Conservation (phyloP, 768 basidiomycete species). For the Trametes maxima region DNA sequence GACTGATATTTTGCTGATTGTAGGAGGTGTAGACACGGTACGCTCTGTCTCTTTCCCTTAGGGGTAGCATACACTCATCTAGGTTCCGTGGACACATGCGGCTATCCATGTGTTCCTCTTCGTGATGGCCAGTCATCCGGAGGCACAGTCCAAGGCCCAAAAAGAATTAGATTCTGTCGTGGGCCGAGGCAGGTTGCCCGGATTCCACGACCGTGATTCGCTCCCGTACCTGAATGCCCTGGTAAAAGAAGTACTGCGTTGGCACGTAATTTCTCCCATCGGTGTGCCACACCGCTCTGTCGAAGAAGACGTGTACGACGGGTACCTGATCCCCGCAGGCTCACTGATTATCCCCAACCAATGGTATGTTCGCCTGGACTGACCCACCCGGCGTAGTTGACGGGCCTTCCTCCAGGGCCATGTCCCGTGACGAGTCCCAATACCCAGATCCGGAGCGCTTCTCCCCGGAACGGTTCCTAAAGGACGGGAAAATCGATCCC, state of each 20-base stretch:
- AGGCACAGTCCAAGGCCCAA: conserved; percentile 29
- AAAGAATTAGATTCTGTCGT: conserved; percentile 30
- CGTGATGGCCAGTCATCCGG: conserved; percentile 30
- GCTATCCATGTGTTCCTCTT: conserved; percentile 27
- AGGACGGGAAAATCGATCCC: conserved; percentile 13
- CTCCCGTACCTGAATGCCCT: conserved; percentile 30
- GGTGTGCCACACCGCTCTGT: conserved; percentile 20
- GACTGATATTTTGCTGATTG: too few species aligned
- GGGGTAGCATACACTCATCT: background rate
- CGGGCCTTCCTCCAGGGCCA: conserved; percentile 13
- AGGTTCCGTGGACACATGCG: conserved; percentile 17
- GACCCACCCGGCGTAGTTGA: background rate
- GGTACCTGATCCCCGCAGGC: conserved; percentile 34
- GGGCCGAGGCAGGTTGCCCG: conserved; percentile 17
- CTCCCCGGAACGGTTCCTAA: conserved; percentile 27
- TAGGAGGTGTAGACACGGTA: conserved; percentile 13
- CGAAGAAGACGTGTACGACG: conserved; percentile 33
- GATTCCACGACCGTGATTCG: conserved; percentile 10
- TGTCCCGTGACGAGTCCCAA: conserved; percentile 14
- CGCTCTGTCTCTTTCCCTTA: background rate
- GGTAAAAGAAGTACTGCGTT: conserved; percentile 26
- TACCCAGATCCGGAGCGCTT: conserved; percentile 30
- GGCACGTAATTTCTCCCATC: conserved; percentile 25
- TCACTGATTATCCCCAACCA: conserved; percentile 27
- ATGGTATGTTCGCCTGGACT: conserved; percentile 15